Evolutionary conservation across 768 basidiomycete species (phyloP), one percentile per base, ranked within the genome.

Genomic region (Mycena venus): DNA sequence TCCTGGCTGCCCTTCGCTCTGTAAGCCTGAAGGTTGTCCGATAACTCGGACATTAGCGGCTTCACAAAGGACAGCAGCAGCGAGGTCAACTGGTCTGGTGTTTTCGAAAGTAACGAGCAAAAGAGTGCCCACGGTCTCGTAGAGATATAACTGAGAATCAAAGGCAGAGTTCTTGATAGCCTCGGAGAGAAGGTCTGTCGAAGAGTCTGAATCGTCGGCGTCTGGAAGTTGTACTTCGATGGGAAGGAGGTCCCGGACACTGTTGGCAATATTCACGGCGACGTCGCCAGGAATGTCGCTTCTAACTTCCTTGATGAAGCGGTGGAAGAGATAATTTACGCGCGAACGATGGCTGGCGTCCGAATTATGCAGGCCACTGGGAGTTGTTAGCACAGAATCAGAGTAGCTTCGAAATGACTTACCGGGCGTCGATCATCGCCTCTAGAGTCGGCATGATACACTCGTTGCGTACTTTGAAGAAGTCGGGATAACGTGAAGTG

Each of bases 391-490:
- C 40, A 8, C 14, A 56, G 5, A 65, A 31, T 4, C 68, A 10
- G 7, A 29, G 38, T 60, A 27, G 56, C 38, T 32, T 27, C 25
- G 58, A n/a, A 31, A 19, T 12, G 58, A 84, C 93, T 72, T 80
- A 97, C 97, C 95, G 89, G 72, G 83, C 70, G 78, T 94, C 96
- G 31, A 99, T 89, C 89, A 99, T 95, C 14, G 95, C 95, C 78
- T 96, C 94, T 36, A 99, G 85, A 2, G 95, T 91, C 2, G 96
- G 95, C 77, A 95, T 87, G 64, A 99, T 95, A 78, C 93, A 95
- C 69, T 96, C 94, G 78, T 93, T 95, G 75, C 96, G 92, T 27
- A 97, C 92, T 83, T 95, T 96, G 92, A 99, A 99, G 82, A 99
- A 99, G 78, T 99, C 98, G 40, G 92, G 90, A 81, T 99, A 99